Evolutionary conservation across 2,329 filamentous ascomycete genomes (phyloP).

Genomic region (Gaeumannomyces sp.): DNA sequence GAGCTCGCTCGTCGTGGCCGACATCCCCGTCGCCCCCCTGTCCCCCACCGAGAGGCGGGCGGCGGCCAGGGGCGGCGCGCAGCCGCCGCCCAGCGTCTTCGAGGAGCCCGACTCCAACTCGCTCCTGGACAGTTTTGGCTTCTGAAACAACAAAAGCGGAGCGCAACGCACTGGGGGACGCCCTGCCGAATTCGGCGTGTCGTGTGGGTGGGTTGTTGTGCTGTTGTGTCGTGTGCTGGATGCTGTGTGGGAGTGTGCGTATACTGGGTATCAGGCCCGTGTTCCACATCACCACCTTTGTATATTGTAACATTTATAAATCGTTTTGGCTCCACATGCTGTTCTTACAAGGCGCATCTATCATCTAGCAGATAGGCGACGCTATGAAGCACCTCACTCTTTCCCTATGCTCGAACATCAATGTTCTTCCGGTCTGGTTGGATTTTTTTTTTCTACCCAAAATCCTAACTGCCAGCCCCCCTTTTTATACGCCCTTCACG

Average conservation of each 20-base stretch:
- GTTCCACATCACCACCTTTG: not conserved
- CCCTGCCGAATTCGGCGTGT: not conserved
- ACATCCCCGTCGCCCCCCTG: conserved; percentile 47
- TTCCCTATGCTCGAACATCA: not conserved
- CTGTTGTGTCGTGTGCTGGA: no score
- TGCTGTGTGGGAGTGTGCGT: no score
- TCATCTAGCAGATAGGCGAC: not conserved
- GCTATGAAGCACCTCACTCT: no score
- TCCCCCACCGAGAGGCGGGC: conserved; percentile 13
- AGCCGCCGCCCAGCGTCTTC: conserved; percentile 62
- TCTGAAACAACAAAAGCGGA: conserved; percentile 42
- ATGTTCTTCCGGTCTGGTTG: not conserved
- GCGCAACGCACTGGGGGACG: no score
- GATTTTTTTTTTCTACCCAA: not conserved
- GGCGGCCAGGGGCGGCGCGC: conserved; percentile 29
- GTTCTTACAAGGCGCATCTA: not conserved
- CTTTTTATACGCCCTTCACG: not conserved
- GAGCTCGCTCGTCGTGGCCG: conserved; percentile 74
- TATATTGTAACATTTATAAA: not conserved
- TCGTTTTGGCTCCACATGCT: not conserved
- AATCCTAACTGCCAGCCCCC: not conserved
- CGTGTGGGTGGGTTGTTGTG: not conserved
- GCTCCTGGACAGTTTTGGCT: conserved; percentile 87
- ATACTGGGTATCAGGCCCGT: no score
- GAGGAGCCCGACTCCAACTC: conserved; percentile 88